Evolutionary conservation across 202 grass and related monocot species (phyloP).

Genomic region (Zoysia matrella): DNA sequence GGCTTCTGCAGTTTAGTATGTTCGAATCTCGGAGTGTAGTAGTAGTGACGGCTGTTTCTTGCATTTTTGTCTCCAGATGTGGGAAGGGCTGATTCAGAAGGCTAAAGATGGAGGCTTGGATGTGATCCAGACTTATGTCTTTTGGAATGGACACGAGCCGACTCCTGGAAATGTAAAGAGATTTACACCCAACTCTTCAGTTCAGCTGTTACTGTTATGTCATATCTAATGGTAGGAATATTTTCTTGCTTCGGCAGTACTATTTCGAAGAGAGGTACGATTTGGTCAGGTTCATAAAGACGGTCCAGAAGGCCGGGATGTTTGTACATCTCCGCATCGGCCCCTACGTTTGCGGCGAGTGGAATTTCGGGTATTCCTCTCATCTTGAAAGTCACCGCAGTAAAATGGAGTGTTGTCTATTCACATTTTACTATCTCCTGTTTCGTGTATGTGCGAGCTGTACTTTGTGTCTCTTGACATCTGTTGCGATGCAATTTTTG

Average conservation of each 20-base stretch:
- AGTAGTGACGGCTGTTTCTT: neutral
- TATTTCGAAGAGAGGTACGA: constrained; percentile 97
- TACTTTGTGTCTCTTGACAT: constrained; percentile 30
- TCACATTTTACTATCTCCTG: constrained; percentile 12
- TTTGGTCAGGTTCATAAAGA: constrained; percentile 94
- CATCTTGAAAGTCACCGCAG: constrained; percentile 4
- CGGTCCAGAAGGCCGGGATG: constrained; percentile 80
- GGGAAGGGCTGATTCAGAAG: constrained; percentile 89
- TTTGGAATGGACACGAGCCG: constrained; percentile 98
- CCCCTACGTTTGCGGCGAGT: constrained; percentile 96
- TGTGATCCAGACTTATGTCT: constrained; percentile 97
- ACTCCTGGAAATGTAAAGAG: constrained; percentile 75
- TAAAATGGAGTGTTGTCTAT: neutral
- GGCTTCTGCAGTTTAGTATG: neutral
- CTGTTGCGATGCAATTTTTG: constrained; percentile 14
- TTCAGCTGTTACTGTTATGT: constrained; percentile 7
- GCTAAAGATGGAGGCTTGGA: constrained; percentile 98
- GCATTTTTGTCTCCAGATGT: constrained; percentile 71
- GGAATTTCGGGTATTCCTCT: constrained; percentile 93
- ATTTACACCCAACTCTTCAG: constrained; percentile 17
- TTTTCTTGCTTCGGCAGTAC: constrained; percentile 75
- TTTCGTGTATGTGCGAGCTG: constrained; percentile 33
- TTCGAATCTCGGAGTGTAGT: neutral
- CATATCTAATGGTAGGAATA: constrained; percentile 5
- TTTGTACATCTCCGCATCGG: constrained; percentile 97